Base-by-base conservation (phyloP, 176 grass and related monocot species). In the Avena atlantica region DNA sequence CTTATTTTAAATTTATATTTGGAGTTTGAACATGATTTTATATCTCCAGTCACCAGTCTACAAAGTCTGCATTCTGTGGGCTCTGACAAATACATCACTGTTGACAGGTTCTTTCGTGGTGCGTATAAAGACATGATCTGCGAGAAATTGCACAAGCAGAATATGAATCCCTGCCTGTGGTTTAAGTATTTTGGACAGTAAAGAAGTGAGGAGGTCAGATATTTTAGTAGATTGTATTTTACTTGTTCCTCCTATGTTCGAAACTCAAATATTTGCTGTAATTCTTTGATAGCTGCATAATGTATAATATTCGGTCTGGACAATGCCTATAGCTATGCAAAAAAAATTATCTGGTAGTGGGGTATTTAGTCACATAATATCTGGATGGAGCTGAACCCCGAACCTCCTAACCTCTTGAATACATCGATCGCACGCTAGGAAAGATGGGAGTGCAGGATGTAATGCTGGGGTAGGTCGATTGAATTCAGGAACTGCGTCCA, bases 91-190 rank as follows among this genome's bases (percentile, higher is more conserved):
- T 86, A 83, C 44, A 19, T 81, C 20, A 23, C 78, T 13, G 8
- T 90, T 52, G 4, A 20, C 84, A 95, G 93, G 93, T 89, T 92
- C 93, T 23, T 95, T 95, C 23, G 88, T 95, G 79, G 81, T 95
- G 75, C 88, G 89, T 36, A 91, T 93, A 74, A 95, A 95, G 88
- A 89, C 88, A 76, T 95, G 85, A 92, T 58, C 45, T 63, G 66
- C 17, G 31, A 27, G 6, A 59, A 82, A 84, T 42, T 49, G 61
- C 58, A 66, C 68, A 66, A 81, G 63, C 84, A 29, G 10, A 55
- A 49, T 81, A 65, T 72, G 57, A 44, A 61, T 73, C 5, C 68
- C 60, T 63, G 31, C 71, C 82, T 50, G 40, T 82, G 86, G 74
- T 64, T 68, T 51, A 63, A 48, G 48, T 77, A 3, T 23, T 63